A percentile compares a stretch with the other conserved stretches of the same genome.
Evolutionary conservation across 1,284 basidiomycete genomes (phyloP).

Genomic region (Takashimella tepidaria): DNA sequence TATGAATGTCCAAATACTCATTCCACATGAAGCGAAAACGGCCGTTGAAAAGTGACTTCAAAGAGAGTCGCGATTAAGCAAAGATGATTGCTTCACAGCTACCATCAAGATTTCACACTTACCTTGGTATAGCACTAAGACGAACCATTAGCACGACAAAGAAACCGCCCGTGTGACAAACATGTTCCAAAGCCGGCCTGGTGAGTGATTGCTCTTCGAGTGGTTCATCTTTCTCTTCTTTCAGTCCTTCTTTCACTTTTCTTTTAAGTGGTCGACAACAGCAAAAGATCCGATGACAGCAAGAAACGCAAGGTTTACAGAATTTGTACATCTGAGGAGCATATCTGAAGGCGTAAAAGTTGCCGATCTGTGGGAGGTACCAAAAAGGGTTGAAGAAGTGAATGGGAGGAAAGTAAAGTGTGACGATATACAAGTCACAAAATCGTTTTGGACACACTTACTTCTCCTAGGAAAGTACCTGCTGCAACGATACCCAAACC

Average conservation of each 20-base stretch:
- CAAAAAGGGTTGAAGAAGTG: conserved; percentile 46
- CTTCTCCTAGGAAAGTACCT: conserved; percentile 42
- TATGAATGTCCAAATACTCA: conserved; percentile 63
- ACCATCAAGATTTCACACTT: too few species aligned
- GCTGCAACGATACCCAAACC: conserved; percentile 42
- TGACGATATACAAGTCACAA: too few species aligned
- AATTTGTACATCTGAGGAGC: too few species aligned
- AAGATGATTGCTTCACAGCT: too few species aligned
- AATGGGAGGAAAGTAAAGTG: conserved; percentile 49
- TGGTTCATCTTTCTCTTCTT: conserved; percentile 68
- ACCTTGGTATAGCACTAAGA: conserved; percentile 70
- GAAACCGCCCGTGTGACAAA: conserved; percentile 74
- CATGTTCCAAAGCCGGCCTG: conserved; percentile 54
- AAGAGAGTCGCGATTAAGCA: neutral
- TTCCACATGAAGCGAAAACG: conserved; percentile 75
- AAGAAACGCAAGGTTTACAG: too few species aligned
- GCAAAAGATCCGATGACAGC: too few species aligned
- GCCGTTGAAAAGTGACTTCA: conserved; percentile 51
- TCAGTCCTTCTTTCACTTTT: conserved; percentile 45
- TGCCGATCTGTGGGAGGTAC: conserved; percentile 48
- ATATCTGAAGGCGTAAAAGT: conserved; percentile 46
- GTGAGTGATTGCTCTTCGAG: conserved; percentile 50
- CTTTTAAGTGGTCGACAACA: too few species aligned
- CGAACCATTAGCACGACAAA: conserved; percentile 66
- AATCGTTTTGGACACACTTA: conserved; percentile 3